Conservation (phyloP, 2,329 filamentous ascomycete species). For the Aspergillus brunneoviolaceus region DNA sequence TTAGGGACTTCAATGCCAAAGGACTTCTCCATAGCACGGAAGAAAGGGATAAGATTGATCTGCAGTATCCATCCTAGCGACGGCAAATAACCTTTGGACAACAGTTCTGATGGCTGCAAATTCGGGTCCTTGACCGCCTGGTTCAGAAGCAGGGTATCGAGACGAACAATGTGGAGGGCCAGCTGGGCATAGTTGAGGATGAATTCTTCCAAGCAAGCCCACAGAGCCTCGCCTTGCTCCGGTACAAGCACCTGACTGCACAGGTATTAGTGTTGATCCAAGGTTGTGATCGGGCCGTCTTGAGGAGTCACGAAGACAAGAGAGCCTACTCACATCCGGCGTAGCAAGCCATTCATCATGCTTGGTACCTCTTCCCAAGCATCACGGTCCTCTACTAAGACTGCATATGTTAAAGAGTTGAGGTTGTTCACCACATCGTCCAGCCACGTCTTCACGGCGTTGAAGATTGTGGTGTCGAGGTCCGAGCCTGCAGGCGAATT, state of each 20-base stretch:
- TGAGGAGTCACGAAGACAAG: too few relatives aligned
- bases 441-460: conserved; percentile 45
- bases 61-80: conserved; percentile 39
- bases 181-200: conserved; percentile 42
- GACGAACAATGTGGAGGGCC: conserved; percentile 40
- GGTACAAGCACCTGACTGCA: conserved; percentile 33
- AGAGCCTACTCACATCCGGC: conserved; percentile 35
- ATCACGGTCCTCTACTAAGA: conserved; percentile 40
- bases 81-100: conserved; percentile 37
- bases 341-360: conserved; percentile 42
- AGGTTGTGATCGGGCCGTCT: background rate
- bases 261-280: conserved; percentile 1
- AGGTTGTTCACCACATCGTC: conserved; percentile 36
- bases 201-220: conserved; percentile 42
- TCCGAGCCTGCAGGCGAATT: conserved; percentile 28
- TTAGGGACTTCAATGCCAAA: conserved; percentile 30
- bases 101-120: conserved; percentile 26
- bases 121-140: conserved; percentile 30
- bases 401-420: conserved; percentile 34
- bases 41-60: conserved; percentile 38
- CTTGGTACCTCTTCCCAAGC: conserved; percentile 48
- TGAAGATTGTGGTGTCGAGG: conserved; percentile 33
- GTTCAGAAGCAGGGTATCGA: conserved; percentile 40
- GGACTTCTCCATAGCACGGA: conserved; percentile 31
- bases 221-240: conserved; percentile 30